These are phyloP conservation scores for Yamadazyma spencermartinsiae DNA, from an alignment of 1,139 yeast genomes.

Conservation along the genomic window DNA sequence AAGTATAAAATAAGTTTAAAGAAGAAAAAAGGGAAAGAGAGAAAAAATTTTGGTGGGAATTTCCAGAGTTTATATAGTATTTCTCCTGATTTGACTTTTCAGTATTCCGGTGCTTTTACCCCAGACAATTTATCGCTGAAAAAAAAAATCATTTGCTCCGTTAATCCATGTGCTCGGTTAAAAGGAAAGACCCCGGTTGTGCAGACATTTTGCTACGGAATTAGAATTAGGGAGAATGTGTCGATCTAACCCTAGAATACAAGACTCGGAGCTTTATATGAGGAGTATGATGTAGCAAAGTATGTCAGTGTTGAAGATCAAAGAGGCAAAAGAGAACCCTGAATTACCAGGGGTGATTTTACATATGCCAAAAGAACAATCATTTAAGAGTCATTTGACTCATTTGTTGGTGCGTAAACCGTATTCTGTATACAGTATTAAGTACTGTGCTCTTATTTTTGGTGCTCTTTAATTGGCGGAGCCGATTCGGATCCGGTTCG, in stretches of 20 bases:
- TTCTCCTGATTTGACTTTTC: conserved; percentile 1
- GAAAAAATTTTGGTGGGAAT: conserved; percentile 1
- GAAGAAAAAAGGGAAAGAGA: neutral
- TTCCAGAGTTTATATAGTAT: conserved; percentile 9
- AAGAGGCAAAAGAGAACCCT: too few relatives aligned
- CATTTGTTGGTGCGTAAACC: neutral
- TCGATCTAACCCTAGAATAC: too few relatives aligned
- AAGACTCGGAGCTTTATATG: too few relatives aligned
- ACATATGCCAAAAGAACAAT: conserved; percentile 1
- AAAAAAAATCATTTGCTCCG: conserved; percentile 1
- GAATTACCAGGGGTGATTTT: neutral
- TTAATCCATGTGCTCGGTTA: conserved; percentile 2
- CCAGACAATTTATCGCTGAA: neutral
- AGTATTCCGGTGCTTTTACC: neutral
- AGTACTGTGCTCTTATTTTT: neutral
- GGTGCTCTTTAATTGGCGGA: neutral
- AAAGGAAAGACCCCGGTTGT: too few relatives aligned
- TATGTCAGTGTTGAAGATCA: too few relatives aligned
- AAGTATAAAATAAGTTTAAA: neutral
- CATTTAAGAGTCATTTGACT: conserved; percentile 1
- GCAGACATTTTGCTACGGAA: too few relatives aligned
- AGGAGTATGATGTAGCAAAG: too few relatives aligned
- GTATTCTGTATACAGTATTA: neutral
- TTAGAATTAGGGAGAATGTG: too few relatives aligned
- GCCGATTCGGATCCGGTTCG: neutral